Base-by-base conservation (phyloP, 1,284 basidiomycete species). In the Peniophora sp. region DNA sequence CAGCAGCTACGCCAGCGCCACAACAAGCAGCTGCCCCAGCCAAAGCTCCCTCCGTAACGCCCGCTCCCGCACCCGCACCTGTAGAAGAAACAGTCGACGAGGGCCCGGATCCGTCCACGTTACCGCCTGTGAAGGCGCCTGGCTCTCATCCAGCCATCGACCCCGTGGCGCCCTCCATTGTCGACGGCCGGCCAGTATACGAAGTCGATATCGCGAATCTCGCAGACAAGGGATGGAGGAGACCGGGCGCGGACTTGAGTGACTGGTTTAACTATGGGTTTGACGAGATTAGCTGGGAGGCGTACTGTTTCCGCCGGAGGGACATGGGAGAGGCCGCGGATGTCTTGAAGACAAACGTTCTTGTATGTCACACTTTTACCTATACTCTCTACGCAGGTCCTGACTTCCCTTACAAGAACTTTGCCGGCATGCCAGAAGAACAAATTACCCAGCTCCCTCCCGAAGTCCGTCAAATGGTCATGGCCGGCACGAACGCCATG, bases 221-320 rank as follows among this genome's bases (percentile, higher is more conserved):
- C 65, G 73, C 87, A 20, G 88, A 91, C 52, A 96, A 97, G 65
- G 87, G 89, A 2, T 99, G 97, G 97, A 75, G 96, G 53, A 72
- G 87, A 50, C 89, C 95, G 9, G 97, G 97, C 16, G 86, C 92
- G 6, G 93, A 98, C 70, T 75, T 98, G 52, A 90, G 89, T 59
- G 96, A 98, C 70, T 99, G 92, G 87, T 99, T 99, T 73, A 99
- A 99, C 69, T 99, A 97, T 61, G 97, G 97, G 0, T 99, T 99
- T 64, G 96, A 99, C 66, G 97, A 99, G 69, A 79, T 92, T 12
- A 89, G 88, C 17, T 99, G 94, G 92, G 89, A 91, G 59, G 83
- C 86, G 45, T 99, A 95, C 66, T 89, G 91, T 60, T 85, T 89
- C 64, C 84, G 91, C 59, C 78, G 94, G 61, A 76, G 88, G 39